Conservation (phyloP, 1,139 yeast genomes). For the Magnusiomyces suaveolens region DNA sequence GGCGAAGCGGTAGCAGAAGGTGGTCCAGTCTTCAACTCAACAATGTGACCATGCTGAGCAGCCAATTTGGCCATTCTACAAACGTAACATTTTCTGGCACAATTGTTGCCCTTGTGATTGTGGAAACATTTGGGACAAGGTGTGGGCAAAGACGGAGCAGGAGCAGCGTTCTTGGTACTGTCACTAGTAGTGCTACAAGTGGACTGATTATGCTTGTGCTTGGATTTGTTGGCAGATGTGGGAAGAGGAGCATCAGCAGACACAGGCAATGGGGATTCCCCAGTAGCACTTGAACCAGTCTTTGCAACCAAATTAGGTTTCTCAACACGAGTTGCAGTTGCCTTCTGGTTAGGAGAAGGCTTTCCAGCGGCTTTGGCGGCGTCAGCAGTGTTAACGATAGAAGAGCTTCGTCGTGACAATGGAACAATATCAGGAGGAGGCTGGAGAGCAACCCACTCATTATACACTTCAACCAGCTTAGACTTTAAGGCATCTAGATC, state of each 20-base stretch:
- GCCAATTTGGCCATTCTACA: constrained; percentile 6
- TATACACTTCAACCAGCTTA: constrained; percentile 1
- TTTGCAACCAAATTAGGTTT: neutral
- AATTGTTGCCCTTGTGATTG: constrained; percentile 6
- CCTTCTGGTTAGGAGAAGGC: no score
- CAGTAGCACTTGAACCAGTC: neutral
- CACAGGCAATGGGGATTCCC: neutral
- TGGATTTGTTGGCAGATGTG: neutral
- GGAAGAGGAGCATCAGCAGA: neutral
- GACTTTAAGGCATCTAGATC: neutral
- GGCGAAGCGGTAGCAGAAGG: neutral
- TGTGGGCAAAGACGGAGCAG: neutral
- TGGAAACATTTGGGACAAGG: constrained; percentile 5
- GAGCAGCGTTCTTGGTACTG: neutral
- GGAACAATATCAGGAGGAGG: neutral
- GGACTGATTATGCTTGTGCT: neutral
- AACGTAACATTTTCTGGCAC: constrained; percentile 6
- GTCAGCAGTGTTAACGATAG: neutral
- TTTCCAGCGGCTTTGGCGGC: neutral
- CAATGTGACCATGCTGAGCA: constrained; percentile 6
- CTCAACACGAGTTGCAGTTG: neutral
- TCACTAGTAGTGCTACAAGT: neutral
- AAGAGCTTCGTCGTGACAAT: neutral
- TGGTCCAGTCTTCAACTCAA: neutral
- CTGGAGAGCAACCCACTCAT: constrained; percentile 2